Evolutionary conservation across 352 stramenopile genomes (phyloP).

Genomic region (Globisporangium takayamanum): DNA sequence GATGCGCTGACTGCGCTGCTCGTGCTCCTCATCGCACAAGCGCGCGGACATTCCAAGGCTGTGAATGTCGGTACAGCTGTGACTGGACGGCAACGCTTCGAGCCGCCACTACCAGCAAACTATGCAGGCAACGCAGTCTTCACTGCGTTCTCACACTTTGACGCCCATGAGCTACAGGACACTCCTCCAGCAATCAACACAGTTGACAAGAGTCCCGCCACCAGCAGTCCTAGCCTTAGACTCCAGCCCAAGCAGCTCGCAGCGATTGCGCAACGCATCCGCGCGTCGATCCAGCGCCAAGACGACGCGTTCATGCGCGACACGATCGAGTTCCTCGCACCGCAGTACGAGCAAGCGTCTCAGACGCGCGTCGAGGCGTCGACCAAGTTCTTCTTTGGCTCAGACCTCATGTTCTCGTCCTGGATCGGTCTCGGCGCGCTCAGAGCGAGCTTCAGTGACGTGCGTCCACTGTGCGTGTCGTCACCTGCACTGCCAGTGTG

Average conservation of each 20-base stretch:
- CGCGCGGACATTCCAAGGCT: slow-evolving; percentile 3
- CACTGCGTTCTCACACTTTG: slow-evolving; percentile 10
- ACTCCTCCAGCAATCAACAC: too few relatives aligned
- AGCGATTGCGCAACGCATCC: slow-evolving; percentile 7
- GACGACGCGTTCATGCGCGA: slow-evolving; percentile 11
- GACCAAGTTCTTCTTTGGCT: slow-evolving; percentile 14
- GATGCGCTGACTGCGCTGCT: slow-evolving; percentile 12
- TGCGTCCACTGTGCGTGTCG: slow-evolving; percentile 4
- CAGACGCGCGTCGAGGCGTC: slow-evolving; percentile 3
- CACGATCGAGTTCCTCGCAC: slow-evolving; percentile 10
- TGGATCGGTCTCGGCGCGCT: slow-evolving; percentile 9
- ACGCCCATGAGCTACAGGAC: background rate
- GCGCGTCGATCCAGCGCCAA: slow-evolving; percentile 6
- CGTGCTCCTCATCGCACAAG: slow-evolving; percentile 10
- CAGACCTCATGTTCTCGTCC: slow-evolving; percentile 15
- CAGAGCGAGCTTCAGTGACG: slow-evolving; percentile 7
- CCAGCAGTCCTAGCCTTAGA: background rate
- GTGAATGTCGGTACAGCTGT: slow-evolving; percentile 11
- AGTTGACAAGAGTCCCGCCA: too few relatives aligned
- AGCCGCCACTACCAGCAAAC: slow-evolving; percentile 7
- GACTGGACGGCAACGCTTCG: slow-evolving; percentile 5
- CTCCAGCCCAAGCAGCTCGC: background rate
- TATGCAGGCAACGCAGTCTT: slow-evolving; percentile 16
- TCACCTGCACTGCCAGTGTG: background rate
- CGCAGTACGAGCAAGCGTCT: background rate